These are phyloP conservation scores for Perilla frutescens DNA, from an alignment of 257 asterid species.

Conservation along the genomic window DNA sequence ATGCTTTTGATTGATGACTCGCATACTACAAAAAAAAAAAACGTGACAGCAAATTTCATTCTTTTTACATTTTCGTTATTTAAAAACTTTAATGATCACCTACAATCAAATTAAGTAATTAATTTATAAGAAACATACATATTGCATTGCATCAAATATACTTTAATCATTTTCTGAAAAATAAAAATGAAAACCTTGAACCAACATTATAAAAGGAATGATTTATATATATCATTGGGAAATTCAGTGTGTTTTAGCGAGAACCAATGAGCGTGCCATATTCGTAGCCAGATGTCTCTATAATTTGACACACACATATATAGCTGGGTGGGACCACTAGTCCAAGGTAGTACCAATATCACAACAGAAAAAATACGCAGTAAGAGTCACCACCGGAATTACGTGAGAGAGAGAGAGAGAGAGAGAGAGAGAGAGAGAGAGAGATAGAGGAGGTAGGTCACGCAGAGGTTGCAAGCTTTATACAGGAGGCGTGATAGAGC, in stretches of 20 bases:
- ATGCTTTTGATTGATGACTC: too few species aligned
- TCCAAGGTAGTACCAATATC: conserved; percentile 32
- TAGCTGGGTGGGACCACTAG: conserved; percentile 32
- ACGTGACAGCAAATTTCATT: too few species aligned
- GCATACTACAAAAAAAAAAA: too few species aligned
- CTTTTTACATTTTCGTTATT: too few species aligned
- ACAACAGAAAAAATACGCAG: conserved; percentile 31
- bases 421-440: conserved; percentile 14
- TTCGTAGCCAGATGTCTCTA: not conserved
- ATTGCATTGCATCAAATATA: too few species aligned
- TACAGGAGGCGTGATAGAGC: conserved; percentile 47
- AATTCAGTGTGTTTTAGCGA: conserved; percentile 1
- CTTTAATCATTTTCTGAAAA: too few species aligned
- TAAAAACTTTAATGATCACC: too few species aligned
- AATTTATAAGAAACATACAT: too few species aligned
- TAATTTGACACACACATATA: not conserved
- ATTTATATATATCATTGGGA: too few species aligned
- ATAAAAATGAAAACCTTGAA: too few species aligned
- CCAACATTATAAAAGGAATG: too few species aligned
- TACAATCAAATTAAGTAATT: too few species aligned
- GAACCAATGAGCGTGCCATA: conserved; percentile 9
- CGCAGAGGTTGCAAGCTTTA: conserved; percentile 9
- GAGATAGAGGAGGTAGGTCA: conserved; percentile 14
- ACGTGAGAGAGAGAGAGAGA: conserved; percentile 31
- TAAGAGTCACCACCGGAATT: conserved; percentile 36